Evolutionary conservation across 495 filamentous ascomycete species (phyloP), one percentile per base, ranked within the genome.

Genomic region (Xylaria venustula): DNA sequence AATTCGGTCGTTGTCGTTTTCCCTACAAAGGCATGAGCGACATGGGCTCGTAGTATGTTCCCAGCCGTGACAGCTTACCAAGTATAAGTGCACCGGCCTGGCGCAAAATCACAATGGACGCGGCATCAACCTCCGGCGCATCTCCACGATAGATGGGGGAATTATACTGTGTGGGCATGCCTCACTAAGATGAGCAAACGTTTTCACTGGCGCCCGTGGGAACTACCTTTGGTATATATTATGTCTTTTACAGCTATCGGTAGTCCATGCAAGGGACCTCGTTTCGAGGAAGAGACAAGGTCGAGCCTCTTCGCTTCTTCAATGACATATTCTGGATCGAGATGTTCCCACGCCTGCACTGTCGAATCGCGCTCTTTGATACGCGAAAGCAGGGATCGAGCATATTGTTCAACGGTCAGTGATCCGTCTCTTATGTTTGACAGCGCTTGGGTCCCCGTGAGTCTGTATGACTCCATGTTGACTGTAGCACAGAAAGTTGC

Each of bases 231-330:
- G 0, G 85, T 87, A 36, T 79, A 70, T 23, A 86, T 83, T 4
- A 86, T 74, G 75, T 87, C 85, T 62, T 86, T 86, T 3, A 87
- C 69, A 2, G 74, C 83, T 44, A 87, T 64, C 0, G 82, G 72
- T 0, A 87, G 57, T 0, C 83, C 83, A 61, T 85, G 82, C 0
- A 87, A 60, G 3, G 78, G 80, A 0, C 83, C 83, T 58, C 83
- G 68, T 41, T 79, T 54, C 7, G 76, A 73, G 4, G 52, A 42
- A 0, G 82, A 76, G 0, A 83, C 64, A 15, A 68, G 40, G 54
- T 87, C 83, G 0, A 87, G 78, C 4, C 68, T 64, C n/a, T 71
- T 73, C 6, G 85, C 83, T 58, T 81, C 77, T 5, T 66, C 58
- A 15, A 87, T 72, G 7, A 85, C 75, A 54, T 73, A 63, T 0